These are phyloP conservation scores for Piloderma croceum DNA, from an alignment of 768 basidiomycete genomes.

Conservation along the genomic window DNA sequence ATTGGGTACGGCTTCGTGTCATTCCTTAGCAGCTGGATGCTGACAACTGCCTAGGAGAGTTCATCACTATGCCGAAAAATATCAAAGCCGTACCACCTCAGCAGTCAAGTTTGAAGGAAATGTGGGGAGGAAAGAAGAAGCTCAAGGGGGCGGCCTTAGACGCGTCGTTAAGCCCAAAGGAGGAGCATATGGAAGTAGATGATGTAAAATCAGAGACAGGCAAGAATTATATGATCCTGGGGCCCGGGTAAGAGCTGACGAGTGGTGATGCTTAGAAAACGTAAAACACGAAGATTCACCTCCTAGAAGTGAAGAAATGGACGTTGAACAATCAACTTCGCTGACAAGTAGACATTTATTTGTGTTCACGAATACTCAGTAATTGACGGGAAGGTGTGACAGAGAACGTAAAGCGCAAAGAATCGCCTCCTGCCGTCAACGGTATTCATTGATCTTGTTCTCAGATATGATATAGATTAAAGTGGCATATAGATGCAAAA, in stretches of 20 bases:
- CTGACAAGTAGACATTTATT: background rate
- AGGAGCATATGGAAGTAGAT: constrained; percentile 23
- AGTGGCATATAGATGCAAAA: constrained; percentile 23
- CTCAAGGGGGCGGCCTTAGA: constrained; percentile 13
- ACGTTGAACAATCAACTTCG: constrained; percentile 7
- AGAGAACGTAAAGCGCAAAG: constrained; percentile 39
- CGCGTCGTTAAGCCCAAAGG: constrained; percentile 26
- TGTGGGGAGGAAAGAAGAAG: constrained; percentile 56
- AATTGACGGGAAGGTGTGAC: constrained; percentile 15
- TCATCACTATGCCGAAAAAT: constrained; percentile 69
- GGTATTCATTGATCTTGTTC: constrained; percentile 11
- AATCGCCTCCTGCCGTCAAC: constrained; percentile 19
- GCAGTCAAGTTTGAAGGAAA: constrained; percentile 71
- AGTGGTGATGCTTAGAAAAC: background rate
- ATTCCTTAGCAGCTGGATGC: background rate
- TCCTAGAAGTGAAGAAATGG: constrained; percentile 14
- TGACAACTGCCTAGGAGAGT: constrained; percentile 47
- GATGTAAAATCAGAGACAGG: constrained; percentile 10
- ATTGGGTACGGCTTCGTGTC: constrained; percentile 40
- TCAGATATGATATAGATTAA: constrained; percentile 2
- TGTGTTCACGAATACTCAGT: background rate
- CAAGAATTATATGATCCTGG: background rate
- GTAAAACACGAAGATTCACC: background rate
- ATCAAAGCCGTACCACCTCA: constrained; percentile 64
- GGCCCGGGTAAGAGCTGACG: background rate